Percentiles rank a stretch among this genome's conserved stretches.
Conservation (phyloP, 1,284 basidiomycete genomes). For the Ceratobasidium sp. region DNA sequence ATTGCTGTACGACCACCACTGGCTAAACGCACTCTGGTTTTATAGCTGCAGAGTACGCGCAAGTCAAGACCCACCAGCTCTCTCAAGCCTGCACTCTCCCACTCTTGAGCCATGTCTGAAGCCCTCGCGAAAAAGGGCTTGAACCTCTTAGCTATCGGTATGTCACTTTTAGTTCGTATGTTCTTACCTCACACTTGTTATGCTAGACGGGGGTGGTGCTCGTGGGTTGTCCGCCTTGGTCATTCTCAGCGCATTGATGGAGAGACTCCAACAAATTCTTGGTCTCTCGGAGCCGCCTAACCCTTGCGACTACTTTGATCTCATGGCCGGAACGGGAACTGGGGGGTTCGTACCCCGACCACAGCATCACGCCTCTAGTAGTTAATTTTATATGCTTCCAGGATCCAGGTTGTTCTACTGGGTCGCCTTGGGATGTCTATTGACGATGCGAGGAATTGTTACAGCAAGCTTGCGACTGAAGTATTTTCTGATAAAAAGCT, state of each 20-base stretch:
- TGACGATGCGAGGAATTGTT: not conserved
- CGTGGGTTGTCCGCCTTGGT: not conserved
- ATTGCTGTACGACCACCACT: no score
- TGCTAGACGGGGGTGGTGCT: not conserved
- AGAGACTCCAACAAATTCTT: not conserved
- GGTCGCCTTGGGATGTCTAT: not conserved
- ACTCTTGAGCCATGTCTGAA: not conserved
- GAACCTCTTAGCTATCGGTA: conserved; percentile 7
- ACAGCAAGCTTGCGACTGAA: not conserved
- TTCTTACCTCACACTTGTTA: not conserved
- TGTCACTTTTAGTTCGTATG: not conserved
- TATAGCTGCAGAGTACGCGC: no score
- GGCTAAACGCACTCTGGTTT: no score
- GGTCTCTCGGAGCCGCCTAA: not conserved
- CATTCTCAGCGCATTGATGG: conserved; percentile 2
- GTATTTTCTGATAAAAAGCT: conserved; percentile 1
- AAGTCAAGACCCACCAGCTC: no score
- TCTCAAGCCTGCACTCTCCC: no score
- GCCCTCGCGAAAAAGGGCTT: not conserved
- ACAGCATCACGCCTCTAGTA: not conserved
- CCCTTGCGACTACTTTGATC: conserved; percentile 5
- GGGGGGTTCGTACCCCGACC: not conserved
- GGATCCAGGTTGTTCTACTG: not conserved
- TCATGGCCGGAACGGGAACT: conserved; percentile 3
- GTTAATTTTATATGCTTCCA: not conserved